A percentile compares a stretch with the other conserved stretches of the same genome.
Conservation (phyloP, 129 eudicot species). For the Tagetes erecta region DNA sequence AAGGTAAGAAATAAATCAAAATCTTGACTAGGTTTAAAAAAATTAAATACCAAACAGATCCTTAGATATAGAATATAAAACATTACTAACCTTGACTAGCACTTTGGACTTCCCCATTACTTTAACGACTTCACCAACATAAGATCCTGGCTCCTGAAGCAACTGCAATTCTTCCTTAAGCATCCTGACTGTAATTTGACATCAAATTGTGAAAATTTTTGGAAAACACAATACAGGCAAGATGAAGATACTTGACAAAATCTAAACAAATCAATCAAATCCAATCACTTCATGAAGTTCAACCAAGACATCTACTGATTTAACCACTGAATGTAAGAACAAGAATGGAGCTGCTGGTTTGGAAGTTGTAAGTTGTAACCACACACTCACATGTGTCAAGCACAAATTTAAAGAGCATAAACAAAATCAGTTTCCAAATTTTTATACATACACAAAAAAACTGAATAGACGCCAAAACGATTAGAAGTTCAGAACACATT, state of each 20-base stretch:
- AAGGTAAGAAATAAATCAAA: neutral
- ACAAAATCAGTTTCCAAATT: constrained; percentile 1
- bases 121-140: constrained; percentile 51
- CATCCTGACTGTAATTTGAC: constrained; percentile 43
- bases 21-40: neutral
- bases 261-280: constrained; percentile 1
- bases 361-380: neutral
- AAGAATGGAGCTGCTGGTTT: neutral
- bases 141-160: constrained; percentile 47
- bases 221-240: neutral
- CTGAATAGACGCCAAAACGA: neutral
- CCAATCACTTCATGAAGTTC: neutral
- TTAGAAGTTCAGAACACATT: neutral
- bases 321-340: neutral
- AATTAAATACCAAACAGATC: neutral
- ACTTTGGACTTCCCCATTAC: constrained; percentile 54
- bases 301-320: neutral
- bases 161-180: constrained; percentile 53
- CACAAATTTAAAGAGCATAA: neutral
- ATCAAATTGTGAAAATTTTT: neutral
- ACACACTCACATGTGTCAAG: neutral
- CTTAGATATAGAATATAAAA: neutral
- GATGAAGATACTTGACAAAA: neutral
- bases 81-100: constrained; percentile 42
- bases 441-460: neutral